Conservation (phyloP, 495 filamentous ascomycete genomes). For the Xylaria longipes region DNA sequence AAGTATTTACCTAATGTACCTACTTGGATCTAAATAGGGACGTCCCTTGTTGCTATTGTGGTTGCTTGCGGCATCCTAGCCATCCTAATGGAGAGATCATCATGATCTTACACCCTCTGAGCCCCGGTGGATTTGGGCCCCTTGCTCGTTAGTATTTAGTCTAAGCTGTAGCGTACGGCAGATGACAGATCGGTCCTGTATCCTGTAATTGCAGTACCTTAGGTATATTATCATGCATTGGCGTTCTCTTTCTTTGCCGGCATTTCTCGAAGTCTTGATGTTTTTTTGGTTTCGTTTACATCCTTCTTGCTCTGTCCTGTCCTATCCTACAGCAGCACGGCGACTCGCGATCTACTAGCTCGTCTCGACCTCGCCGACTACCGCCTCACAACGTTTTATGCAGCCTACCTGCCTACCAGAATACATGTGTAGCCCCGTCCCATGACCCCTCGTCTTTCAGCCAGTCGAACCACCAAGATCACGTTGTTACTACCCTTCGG, state of each 20-base stretch:
- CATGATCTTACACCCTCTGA: conserved; percentile 18
- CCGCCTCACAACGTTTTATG: conserved; percentile 4
- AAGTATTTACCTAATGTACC: background rate
- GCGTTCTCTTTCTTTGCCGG: background rate
- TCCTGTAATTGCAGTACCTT: background rate
- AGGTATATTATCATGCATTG: conserved; percentile 9
- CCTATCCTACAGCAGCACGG: background rate
- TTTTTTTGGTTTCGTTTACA: background rate
- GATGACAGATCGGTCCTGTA: conserved; percentile 14
- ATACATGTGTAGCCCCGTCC: conserved; percentile 10
- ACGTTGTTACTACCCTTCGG: conserved; percentile 5
- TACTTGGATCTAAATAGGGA: background rate
- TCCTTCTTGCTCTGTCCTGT: background rate
- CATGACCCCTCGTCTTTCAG: conserved; percentile 21
- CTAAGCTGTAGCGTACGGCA: conserved; percentile 3
- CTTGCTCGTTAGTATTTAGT: conserved; percentile 19
- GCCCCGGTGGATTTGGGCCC: conserved; percentile 15
- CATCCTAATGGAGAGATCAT: conserved; percentile 24
- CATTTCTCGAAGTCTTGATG: background rate
- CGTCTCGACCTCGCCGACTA: background rate
- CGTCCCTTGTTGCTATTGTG: conserved; percentile 3
- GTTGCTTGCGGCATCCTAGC: conserved; percentile 18
- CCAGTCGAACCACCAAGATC: conserved; percentile 17
- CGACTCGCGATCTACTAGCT: background rate
- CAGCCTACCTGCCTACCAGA: conserved; percentile 4